Conservation (phyloP, 495 filamentous ascomycete genomes). For the Daldinia loculata region DNA sequence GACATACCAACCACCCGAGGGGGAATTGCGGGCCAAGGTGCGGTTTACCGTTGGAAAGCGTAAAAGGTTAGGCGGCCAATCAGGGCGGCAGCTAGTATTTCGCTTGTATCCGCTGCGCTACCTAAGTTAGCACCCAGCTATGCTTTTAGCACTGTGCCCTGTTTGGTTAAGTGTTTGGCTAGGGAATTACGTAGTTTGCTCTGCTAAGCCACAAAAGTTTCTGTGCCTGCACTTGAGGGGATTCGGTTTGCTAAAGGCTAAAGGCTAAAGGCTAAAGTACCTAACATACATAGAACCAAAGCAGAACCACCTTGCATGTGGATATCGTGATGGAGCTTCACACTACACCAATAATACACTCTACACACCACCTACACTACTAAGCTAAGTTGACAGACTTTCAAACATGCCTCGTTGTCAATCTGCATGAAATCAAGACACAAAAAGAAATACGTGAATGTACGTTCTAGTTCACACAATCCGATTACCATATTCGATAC, state of each 20-base stretch:
- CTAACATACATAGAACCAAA: slow-evolving; percentile 2
- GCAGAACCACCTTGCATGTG: neutral
- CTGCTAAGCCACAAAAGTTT: slow-evolving; percentile 38
- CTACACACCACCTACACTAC: neutral
- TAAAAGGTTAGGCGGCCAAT: slow-evolving; percentile 35
- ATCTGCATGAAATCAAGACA: slow-evolving; percentile 4
- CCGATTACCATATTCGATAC: neutral
- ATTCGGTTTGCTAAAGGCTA: too few species aligned
- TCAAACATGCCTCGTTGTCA: neutral
- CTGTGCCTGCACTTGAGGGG: slow-evolving; percentile 5
- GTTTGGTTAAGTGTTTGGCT: neutral
- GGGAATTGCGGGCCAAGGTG: slow-evolving; percentile 15
- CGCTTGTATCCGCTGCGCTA: slow-evolving; percentile 14
- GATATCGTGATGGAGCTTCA: slow-evolving; percentile 15
- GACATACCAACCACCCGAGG: neutral
- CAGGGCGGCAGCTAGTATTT: slow-evolving; percentile 5
- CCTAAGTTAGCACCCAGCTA: neutral
- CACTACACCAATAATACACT: neutral
- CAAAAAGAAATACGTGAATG: neutral
- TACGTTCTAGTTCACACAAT: too few species aligned
- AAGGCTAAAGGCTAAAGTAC: too few species aligned
- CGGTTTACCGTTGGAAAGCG: slow-evolving; percentile 5
- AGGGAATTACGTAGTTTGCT: slow-evolving; percentile 29
- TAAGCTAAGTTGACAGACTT: neutral
- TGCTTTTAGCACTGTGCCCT: neutral